These are phyloP conservation scores for Solanum chaucha DNA, from an alignment of 257 asterid species.

Conservation along the genomic window DNA sequence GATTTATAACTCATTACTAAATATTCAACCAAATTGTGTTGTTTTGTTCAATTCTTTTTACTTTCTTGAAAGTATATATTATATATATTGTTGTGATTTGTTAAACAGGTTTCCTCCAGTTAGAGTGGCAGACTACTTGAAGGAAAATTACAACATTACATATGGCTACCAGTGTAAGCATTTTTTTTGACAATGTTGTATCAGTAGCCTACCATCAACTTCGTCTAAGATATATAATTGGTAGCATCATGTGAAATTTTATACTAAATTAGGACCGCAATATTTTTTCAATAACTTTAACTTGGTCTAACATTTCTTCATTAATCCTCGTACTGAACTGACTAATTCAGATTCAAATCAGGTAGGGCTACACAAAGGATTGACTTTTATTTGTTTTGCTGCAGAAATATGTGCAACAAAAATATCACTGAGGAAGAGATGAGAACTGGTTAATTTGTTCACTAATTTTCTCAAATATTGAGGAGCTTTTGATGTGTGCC, in stretches of 20 bases:
- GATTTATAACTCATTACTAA: not conserved
- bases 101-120: slow-evolving; percentile 36
- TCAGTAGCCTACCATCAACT: too few relatives aligned
- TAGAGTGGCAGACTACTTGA: slow-evolving; percentile 33
- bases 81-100: not conserved
- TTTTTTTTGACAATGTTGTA: not conserved
- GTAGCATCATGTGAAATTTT: too few relatives aligned
- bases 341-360: too few relatives aligned
- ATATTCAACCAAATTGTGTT: too few relatives aligned
- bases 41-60: too few relatives aligned
- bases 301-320: too few relatives aligned
- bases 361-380: not conserved
- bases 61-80: too few relatives aligned
- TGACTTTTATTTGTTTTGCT: not conserved
- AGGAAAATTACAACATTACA: slow-evolving; percentile 25
- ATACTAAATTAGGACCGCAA: too few relatives aligned
- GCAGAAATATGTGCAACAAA: not conserved
- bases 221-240: too few relatives aligned
- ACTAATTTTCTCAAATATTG: not conserved
- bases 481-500: not conserved
- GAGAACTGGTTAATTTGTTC: not conserved
- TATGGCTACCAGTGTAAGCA: slow-evolving; percentile 8
- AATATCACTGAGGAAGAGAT: not conserved
- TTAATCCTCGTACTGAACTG: too few relatives aligned
- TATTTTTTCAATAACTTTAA: too few relatives aligned